Percentiles rank a stretch among this genome's conserved stretches.
These are phyloP conservation scores for Globisporangium uncinulatum DNA, from an alignment of 352 stramenopile species.

Conservation along the genomic window DNA sequence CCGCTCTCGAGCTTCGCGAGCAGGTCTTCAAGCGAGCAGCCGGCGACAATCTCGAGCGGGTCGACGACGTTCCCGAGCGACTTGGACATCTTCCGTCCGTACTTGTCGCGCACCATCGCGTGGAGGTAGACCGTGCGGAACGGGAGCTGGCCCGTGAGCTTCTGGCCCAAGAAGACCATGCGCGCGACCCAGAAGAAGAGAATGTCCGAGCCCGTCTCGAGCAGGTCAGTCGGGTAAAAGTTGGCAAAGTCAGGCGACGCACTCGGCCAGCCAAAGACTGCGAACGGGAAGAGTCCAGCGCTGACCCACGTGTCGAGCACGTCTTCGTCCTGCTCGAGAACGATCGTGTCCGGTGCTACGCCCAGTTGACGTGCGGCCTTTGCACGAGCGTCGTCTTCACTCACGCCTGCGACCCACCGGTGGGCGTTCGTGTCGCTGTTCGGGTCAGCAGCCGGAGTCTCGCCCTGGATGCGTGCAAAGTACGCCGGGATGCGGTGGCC, in stretches of 20 bases:
- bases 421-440: constrained; percentile 51
- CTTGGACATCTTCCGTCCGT: constrained; percentile 99
- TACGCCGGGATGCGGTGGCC: constrained; percentile 99
- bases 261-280: constrained; percentile 81
- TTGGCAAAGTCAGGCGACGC: constrained; percentile 62
- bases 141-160: constrained; percentile 95
- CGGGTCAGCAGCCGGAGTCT: constrained; percentile 66
- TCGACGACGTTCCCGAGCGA: constrained; percentile 99
- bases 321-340: constrained; percentile 97
- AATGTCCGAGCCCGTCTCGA: constrained; percentile 99
- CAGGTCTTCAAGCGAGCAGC: constrained; percentile 93
- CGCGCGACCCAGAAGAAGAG: constrained; percentile 99
- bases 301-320: constrained; percentile 99
- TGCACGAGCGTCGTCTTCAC: constrained; percentile 81
- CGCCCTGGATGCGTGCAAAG: constrained; percentile 90
- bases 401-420: constrained; percentile 76
- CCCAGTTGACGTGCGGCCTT: constrained; percentile 81
- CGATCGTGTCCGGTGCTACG: constrained; percentile 52
- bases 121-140: constrained; percentile 98
- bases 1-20: constrained; percentile 94
- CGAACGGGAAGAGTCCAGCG: constrained; percentile 94
- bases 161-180: constrained; percentile 96
- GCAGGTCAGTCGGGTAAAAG: constrained; percentile 95
- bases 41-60: constrained; percentile 96
- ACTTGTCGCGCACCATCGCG: constrained; percentile 97